A percentile compares a stretch with the other conserved stretches of the same genome.
phyloP scores from a whole-genome alignment of 2,329 filamentous ascomycete species.

The Arthrobotrys entomopaga region DNA sequence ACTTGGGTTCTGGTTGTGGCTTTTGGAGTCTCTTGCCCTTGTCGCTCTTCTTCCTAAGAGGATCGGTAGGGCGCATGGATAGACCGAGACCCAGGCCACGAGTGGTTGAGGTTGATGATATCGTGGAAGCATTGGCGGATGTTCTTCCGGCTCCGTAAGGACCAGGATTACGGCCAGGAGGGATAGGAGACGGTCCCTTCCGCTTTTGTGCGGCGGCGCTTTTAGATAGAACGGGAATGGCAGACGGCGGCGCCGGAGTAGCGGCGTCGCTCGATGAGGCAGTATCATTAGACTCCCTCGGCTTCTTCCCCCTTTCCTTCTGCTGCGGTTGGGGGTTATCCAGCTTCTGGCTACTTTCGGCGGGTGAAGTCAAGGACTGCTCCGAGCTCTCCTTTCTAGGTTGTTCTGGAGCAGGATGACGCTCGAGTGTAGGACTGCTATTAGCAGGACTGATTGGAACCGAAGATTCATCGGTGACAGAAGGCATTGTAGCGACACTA shows the following conservation, averaged over 20 bases:
- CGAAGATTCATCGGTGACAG: conserved; percentile 46
- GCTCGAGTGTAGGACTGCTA: conserved; percentile 44
- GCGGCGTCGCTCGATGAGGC: conserved; percentile 13
- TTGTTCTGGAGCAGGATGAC: conserved; percentile 8
- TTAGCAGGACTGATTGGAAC: conserved; percentile 31
- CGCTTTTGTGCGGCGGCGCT: conserved; percentile 19
- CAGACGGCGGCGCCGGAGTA: conserved; percentile 8
- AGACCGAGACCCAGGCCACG: conserved; percentile 44
- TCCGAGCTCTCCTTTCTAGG: conserved; percentile 29
- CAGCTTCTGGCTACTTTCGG: conserved; percentile 19
- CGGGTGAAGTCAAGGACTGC: conserved; percentile 4
- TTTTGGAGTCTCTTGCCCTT: conserved; percentile 50
- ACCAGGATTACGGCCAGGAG: conserved; percentile 25
- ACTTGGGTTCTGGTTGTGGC: conserved; percentile 49
- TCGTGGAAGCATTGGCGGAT: conserved; percentile 38
- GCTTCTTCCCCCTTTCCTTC: conserved; percentile 16
- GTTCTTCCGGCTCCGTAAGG: conserved; percentile 26
- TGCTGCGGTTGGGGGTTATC: conserved; percentile 15
- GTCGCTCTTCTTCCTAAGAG: conserved; percentile 53
- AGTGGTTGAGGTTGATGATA: conserved; percentile 43
- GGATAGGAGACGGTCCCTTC: conserved; percentile 33
- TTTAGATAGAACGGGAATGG: conserved; percentile 37
- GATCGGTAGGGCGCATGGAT: conserved; percentile 49
- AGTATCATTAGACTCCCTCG: conserved; percentile 17
- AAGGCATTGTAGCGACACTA: conserved; percentile 49